phyloP scores from a whole-genome alignment of 768 basidiomycete species.

The Candolleomyces efflorescens region DNA sequence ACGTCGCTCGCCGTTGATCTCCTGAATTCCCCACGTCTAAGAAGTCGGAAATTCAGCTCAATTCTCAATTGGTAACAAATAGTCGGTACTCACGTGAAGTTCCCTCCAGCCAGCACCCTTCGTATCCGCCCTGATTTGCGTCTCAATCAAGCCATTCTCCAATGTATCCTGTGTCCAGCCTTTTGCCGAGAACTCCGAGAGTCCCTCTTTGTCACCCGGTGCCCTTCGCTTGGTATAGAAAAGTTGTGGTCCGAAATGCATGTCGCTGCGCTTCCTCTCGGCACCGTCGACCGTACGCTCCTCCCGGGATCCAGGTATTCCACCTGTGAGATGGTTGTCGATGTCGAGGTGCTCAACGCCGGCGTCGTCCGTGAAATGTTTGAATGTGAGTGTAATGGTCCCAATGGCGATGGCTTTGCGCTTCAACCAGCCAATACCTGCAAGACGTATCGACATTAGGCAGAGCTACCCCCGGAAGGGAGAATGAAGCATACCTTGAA shows the following conservation, averaged over 20 bases:
- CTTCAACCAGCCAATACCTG: background rate
- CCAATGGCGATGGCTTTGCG: slow-evolving; percentile 1
- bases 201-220: background rate
- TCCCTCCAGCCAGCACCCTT: background rate
- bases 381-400: background rate
- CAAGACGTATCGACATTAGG: background rate
- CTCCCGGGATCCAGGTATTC: background rate
- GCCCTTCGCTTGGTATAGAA: background rate
- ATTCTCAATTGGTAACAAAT: background rate
- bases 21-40: background rate
- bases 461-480: background rate
- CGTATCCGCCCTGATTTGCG: background rate
- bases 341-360: background rate
- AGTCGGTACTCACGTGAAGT: background rate
- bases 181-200: background rate
- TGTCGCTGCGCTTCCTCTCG: background rate
- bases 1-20: background rate
- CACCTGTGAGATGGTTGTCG: background rate
- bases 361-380: background rate
- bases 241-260: background rate
- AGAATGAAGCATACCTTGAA: background rate
- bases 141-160: background rate
- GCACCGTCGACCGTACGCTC: background rate
- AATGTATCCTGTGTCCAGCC: background rate
- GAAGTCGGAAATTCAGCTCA: background rate